Evolutionary conservation across 2,329 filamentous ascomycete genomes (phyloP), one percentile per base, ranked within the genome.

Genomic region (Colletotrichum siamense): DNA sequence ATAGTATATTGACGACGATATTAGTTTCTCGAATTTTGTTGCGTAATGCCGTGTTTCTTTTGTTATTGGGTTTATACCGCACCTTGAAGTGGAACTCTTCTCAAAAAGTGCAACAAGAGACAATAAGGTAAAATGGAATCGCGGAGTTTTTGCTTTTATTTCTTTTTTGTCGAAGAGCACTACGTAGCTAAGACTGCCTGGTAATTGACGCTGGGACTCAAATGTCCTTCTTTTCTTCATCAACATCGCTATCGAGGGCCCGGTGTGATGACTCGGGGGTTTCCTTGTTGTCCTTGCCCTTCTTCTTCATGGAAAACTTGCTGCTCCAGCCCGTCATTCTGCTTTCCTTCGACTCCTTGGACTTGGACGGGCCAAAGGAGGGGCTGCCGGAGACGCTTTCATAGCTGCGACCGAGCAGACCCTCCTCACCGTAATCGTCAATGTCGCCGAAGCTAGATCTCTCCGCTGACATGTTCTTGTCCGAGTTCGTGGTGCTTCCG

Each of bases 301-400:
- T 91, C 85, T 92, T 92, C 84, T 91, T 92, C 81, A 91, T 91
- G 59, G 89, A 88, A 81, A 91, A 91, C 79, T 90, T 87, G 39
- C 81, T 82, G 55, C 82, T 82, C 88, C 89, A 91, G 57, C 85
- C 85, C 13, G 86, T 87, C 74, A 89, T 88, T 80, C 90, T 87
- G 69, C 88, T 84, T 67, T 89, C 88, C 78, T 87, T 88, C 6
- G 82, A 83, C 59, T 88, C 85, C 77, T 84, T 87, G 30, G 87
- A 88, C 79, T 86, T 87, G 32, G 86, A 85, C 28, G 89, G 87
- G 3, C 90, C 90, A n/a, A 92, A 82, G 10, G 88, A 89, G 3
- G 91, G 89, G 80, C 89, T 92, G 81, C 88, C 91, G 4, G 88
- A 86, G 73, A 90, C 85, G 78, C 91, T 92, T 30, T 93, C 91